Evolutionary conservation across 805 yeast species (phyloP), one percentile per base, ranked within the genome.

Genomic region (Zygosaccharomyces bailii): DNA sequence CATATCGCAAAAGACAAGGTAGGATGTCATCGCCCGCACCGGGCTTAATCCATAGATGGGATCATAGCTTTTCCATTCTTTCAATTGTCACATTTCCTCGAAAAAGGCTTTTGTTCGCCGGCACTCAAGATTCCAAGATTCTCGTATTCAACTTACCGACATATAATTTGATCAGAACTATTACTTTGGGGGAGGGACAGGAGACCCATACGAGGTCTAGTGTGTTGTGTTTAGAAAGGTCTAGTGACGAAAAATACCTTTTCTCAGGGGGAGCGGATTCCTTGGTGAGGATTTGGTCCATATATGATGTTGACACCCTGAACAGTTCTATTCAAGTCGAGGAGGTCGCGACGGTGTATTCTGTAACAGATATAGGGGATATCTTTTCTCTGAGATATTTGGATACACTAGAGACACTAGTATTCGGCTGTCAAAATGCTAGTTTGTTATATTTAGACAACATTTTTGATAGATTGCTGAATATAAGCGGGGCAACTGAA

Each of bases 191-290:
- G 4, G 86, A 86, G 11, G 45, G 46, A 8, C 43, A 49, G 11
- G 57, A 54, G n/a, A 47, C 57, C 5, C 56, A 62, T 42, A 64
- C 66, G 4, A 56, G 62, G 35, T 63, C 65, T 1, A 61, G 66
- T n/a, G 86, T 91, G 2, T 68, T 89, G 29, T 82, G 93, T 56
- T 60, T 91, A 48, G 67, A 79, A 18, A 67, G 77, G 34, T 75
- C 80, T 8, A 62, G 66, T 3, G 69, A 68, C 49, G 89, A 80
- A 54, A 69, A 73, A 35, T 73, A 68, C 38, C 71, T 91, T 30
- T 84, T 93, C 56, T 79, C 93, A 29, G 96, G 93, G 2, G 91
- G 96, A 1, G 81, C 93, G 6, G 98, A 91, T 60, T 89, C 97
- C 2, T 69, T 91, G 38, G 83, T 91, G 24, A 86, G 88, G 59